Evolutionary conservation across 202 grass and related monocot genomes (phyloP), one percentile per base, ranked within the genome.

Genomic region (Panicum virgatum): DNA sequence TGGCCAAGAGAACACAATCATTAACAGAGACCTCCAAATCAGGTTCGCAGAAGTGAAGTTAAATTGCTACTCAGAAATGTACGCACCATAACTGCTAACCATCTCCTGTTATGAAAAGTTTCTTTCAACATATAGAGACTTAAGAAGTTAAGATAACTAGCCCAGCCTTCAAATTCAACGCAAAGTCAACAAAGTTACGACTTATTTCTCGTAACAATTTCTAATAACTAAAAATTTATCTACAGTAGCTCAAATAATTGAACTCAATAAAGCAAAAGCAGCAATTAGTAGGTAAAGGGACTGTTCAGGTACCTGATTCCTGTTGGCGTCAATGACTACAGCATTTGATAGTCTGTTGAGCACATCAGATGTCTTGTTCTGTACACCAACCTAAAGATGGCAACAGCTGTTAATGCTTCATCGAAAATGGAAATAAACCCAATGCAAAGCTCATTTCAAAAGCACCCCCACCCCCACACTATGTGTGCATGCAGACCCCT

Each of bases 311-410:
- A 99, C 97, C 93, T 96, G 97, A 90, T 99, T 99, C 89, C 90
- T 94, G 80, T 96, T 96, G 61, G 88, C 91, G 70, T 99, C 97
- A 72, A 99, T 83, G 62, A 99, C 70, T 16, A 99, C 86, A 6
- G 71, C 91, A 83, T 91, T 96, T 85, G 78, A 29, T 73, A 96
- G 88, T 59, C 85, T 94, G 62, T 88, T 89, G 30, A 92, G 91
- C 72, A 91, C 48, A 83, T 99, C 97, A 45, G 91, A 83, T 82
- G 89, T 88, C 79, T 85, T 92, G 81, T 79, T 92, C 76, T 99
- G 91, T 75, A 99, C 79, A 54, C 97, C 97, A 53, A 94, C 93
- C 97, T 99, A 86, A 84, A 77, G 50, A 89, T 83, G 52, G 78
- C 30, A 57, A 42, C 1, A 3, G 10, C 75, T 65, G 38, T 78